A percentile compares a stretch with the other conserved stretches of the same genome.
Evolutionary conservation across 495 filamentous ascomycete species (phyloP).

Genomic region (Aspergillus nidulans): DNA sequence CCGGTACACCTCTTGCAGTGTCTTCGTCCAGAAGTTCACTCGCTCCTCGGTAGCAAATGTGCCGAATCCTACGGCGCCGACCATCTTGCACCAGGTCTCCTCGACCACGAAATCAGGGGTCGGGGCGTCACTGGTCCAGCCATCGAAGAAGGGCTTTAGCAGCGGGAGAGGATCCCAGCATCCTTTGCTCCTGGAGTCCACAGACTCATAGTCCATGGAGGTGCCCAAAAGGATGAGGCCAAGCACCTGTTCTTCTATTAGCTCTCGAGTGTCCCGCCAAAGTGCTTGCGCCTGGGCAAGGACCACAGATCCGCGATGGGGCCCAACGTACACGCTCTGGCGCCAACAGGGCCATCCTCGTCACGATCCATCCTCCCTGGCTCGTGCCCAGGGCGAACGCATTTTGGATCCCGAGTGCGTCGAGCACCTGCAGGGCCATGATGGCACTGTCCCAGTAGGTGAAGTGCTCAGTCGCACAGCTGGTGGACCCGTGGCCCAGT

Average conservation of each 20-base stretch:
- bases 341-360: slow-evolving; percentile 57
- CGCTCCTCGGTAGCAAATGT: slow-evolving; percentile 34
- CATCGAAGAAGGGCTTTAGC: slow-evolving; percentile 43
- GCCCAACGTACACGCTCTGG: slow-evolving; percentile 51
- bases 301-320: not conserved
- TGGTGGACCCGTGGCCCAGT: slow-evolving; percentile 51
- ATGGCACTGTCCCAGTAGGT: slow-evolving; percentile 54
- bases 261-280: not conserved
- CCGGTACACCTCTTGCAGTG: slow-evolving; percentile 51
- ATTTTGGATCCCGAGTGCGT: slow-evolving; percentile 52
- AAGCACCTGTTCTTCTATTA: slow-evolving; percentile 36
- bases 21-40: slow-evolving; percentile 49
- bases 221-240: slow-evolving; percentile 60
- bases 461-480: slow-evolving; percentile 38
- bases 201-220: slow-evolving; percentile 58
- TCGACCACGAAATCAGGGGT: slow-evolving; percentile 21
- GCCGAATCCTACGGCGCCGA: slow-evolving; percentile 55
- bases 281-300: too few species aligned
- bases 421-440: slow-evolving; percentile 47
- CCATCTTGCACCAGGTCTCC: slow-evolving; percentile 52
- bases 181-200: slow-evolving; percentile 47
- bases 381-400: slow-evolving; percentile 59
- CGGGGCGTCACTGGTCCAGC: slow-evolving; percentile 50
- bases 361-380: slow-evolving; percentile 62
- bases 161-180: slow-evolving; percentile 55